Percentiles rank a stretch among this genome's conserved stretches.
Evolutionary conservation across 148 eudicot species (phyloP).

Genomic region (Fallopia convolvulus): DNA sequence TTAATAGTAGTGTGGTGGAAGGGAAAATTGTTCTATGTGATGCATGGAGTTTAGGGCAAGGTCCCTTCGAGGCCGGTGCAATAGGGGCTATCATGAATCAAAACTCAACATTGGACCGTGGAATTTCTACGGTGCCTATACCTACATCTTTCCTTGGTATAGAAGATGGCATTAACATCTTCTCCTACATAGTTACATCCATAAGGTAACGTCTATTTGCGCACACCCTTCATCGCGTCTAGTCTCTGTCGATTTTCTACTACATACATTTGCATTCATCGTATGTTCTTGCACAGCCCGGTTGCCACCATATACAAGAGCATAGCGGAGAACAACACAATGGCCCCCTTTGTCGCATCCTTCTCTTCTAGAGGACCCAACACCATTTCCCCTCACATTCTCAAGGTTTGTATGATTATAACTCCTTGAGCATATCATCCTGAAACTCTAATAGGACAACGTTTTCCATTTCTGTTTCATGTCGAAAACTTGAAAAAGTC

Average conservation of each 20-base stretch:
- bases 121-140: constrained; percentile 7
- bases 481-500: no score
- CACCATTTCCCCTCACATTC: constrained; percentile 17
- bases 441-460: no score
- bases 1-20: constrained; percentile 9
- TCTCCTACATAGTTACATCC: constrained; percentile 17
- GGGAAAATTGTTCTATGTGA: constrained; percentile 26
- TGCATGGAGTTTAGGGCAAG: not conserved
- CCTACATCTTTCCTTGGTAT: constrained; percentile 20
- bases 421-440: no score
- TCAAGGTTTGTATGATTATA: constrained; percentile 6
- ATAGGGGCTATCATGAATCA: constrained; percentile 24
- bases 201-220: constrained; percentile 15
- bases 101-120: not conserved
- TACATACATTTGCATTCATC: not conserved
- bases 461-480: no score
- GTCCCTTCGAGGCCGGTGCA: constrained; percentile 19
- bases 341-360: constrained; percentile 24
- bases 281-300: constrained; percentile 12
- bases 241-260: not conserved
- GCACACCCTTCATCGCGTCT: no score
- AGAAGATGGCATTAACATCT: constrained; percentile 17
- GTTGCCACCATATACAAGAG: constrained; percentile 23
- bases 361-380: constrained; percentile 8
- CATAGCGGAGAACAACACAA: constrained; percentile 2